Base-by-base conservation (phyloP, 2,329 filamentous ascomycete species). In the Trichophyton mentagrophytes region DNA sequence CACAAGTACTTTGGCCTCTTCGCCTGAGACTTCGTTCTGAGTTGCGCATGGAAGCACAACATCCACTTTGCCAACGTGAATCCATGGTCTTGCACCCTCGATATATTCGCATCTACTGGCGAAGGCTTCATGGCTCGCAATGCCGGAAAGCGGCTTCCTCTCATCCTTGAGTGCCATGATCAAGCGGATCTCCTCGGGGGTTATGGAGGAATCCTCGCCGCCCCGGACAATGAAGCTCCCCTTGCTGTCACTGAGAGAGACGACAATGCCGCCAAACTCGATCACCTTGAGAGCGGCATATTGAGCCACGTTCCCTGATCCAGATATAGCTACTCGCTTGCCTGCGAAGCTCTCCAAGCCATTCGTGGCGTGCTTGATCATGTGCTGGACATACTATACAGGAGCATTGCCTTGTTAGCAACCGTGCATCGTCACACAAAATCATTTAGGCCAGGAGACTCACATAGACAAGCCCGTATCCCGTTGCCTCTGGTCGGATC, bases 291-390 rank as follows among this genome's bases (percentile, higher is more conserved):
- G 87, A 0, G 92, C 93, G 36, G 92, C 92, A 79, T 93, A 97
- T 80, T 97, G 93, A 36, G 93, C 93, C 60, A 97, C 93, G 79
- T 99, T 99, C 67, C 93, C 93, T 62, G 92, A 96, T 65, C 93
- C 93, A 51, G 93, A 96, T 76, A 99, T 87, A 75, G 92, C 89
- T 61, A 97, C 93, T 63, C 86, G 87, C 84, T 97, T 97, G 78
- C 90, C 92, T 65, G 83, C 77, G 80, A 95, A 95, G 67, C 82
- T 83, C 72, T 95, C 90, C 73, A 87, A 86, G 74, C 89, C 90
- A 63, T 79, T 78, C 22, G 81, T 81, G 68, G 89, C 89, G 76
- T 96, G 87, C 76, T 88, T 80, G 72, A 97, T 91, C 91, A 96
- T 96, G 82, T 95, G 89, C 69, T 88, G 82, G 72, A 96, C 89